phyloP scores from a whole-genome alignment of 1,284 basidiomycete species.

The Rhodofomes roseus region DNA sequence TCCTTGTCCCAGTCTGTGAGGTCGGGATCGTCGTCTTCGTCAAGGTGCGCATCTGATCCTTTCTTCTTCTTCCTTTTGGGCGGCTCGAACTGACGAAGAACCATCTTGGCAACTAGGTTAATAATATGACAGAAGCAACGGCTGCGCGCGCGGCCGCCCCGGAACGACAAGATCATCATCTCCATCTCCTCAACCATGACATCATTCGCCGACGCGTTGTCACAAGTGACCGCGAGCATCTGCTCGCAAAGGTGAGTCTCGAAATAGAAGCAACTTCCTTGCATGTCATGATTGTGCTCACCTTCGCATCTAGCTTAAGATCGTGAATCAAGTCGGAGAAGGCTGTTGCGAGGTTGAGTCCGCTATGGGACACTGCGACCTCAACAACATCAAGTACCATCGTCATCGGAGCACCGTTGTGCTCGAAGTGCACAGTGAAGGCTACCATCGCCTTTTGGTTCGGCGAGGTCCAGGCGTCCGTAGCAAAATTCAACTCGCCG shows the following conservation, averaged over 20 bases:
- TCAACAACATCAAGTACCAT: not conserved
- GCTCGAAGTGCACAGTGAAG: not conserved
- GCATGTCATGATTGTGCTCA: too few relatives aligned
- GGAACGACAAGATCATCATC: slow-evolving; percentile 8
- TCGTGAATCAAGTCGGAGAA: slow-evolving; percentile 11
- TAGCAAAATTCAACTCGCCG: not conserved
- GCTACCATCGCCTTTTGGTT: not conserved
- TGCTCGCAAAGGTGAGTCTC: not conserved
- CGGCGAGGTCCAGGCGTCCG: not conserved
- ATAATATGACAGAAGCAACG: slow-evolving; percentile 31
- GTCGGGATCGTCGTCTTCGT: not conserved
- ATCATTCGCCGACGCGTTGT: slow-evolving; percentile 29
- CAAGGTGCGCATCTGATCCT: not conserved
- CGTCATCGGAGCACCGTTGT: not conserved
- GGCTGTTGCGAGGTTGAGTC: slow-evolving; percentile 11
- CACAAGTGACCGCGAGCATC: slow-evolving; percentile 23
- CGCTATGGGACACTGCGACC: slow-evolving; percentile 13
- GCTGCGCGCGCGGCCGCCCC: slow-evolving; percentile 10
- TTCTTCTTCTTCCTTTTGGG: not conserved
- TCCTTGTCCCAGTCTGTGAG: not conserved
- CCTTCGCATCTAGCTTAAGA: slow-evolving; percentile 16
- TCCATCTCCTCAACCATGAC: slow-evolving; percentile 19
- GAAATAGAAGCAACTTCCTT: too few relatives aligned
- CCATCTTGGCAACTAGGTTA: slow-evolving; percentile 27
- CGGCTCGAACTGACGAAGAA: slow-evolving; percentile 14